Evolutionary conservation across 805 yeast species (phyloP).

Genomic region (Hyphopichia homilentoma): DNA sequence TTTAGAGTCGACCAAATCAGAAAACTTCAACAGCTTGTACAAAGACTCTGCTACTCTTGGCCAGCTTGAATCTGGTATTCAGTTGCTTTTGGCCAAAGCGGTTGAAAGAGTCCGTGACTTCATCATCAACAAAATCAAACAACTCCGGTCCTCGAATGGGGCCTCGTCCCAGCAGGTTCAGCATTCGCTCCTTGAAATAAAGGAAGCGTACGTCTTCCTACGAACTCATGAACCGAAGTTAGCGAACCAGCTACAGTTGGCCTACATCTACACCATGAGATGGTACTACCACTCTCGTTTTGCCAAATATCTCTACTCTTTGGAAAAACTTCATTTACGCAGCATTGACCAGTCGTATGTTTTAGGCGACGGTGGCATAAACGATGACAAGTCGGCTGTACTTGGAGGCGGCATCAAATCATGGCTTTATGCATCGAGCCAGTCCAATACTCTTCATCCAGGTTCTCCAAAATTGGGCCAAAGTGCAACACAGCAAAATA

Average conservation of each 20-base stretch:
- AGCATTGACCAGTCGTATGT: constrained; percentile 54
- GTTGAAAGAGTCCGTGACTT: constrained; percentile 74
- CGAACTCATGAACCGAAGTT: constrained; percentile 51
- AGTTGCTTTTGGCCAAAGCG: constrained; percentile 55
- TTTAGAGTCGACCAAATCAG: constrained; percentile 24
- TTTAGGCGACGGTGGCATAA: constrained; percentile 40
- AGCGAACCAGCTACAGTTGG: constrained; percentile 70
- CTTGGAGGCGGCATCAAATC: constrained; percentile 21
- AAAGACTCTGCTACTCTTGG: constrained; percentile 21
- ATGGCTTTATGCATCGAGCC: constrained; percentile 20
- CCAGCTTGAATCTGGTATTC: constrained; percentile 36
- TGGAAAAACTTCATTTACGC: constrained; percentile 58
- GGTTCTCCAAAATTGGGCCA: constrained; percentile 4
- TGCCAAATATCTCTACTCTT: constrained; percentile 67
- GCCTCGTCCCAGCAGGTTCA: constrained; percentile 75
- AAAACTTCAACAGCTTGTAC: constrained; percentile 12
- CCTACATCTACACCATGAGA: constrained; percentile 82
- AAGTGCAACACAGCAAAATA: constrained; percentile 6
- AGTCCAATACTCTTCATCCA: constrained; percentile 8
- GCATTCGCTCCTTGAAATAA: constrained; percentile 56
- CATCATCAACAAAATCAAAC: constrained; percentile 60
- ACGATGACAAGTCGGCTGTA: constrained; percentile 16
- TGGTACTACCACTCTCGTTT: constrained; percentile 90
- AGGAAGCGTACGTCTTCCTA: constrained; percentile 59
- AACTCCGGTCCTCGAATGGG: constrained; percentile 52